Evolutionary conservation across 495 filamentous ascomycete species (phyloP).

Genomic region (Aspergillus sparsus): DNA sequence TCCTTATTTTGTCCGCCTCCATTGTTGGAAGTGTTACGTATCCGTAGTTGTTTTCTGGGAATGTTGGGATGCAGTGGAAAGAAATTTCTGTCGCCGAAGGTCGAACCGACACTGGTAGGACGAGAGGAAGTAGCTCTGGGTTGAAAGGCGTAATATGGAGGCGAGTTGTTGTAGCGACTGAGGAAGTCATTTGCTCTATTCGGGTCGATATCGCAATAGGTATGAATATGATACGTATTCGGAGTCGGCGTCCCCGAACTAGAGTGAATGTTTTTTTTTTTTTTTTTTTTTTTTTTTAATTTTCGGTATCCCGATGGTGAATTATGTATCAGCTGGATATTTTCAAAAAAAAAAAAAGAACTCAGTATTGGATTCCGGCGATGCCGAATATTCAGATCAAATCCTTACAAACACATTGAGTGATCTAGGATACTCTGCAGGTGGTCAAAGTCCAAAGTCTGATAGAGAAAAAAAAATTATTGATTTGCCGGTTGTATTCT

Average conservation of each 20-base stretch:
- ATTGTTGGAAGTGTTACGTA: constrained; percentile 77
- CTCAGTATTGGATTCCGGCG: too few relatives aligned
- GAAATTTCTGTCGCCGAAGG: constrained; percentile 74
- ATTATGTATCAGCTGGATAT: too few relatives aligned
- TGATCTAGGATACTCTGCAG: too few relatives aligned
- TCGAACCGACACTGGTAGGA: constrained; percentile 68
- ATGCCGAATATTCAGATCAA: too few relatives aligned
- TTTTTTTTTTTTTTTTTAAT: background rate
- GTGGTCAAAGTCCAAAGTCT: too few relatives aligned
- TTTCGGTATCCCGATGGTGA: too few relatives aligned
- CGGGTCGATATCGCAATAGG: background rate
- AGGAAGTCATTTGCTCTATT: constrained; percentile 30
- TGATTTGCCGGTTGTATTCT: constrained; percentile 10
- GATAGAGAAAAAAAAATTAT: background rate
- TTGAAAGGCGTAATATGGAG: constrained; percentile 88
- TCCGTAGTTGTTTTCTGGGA: constrained; percentile 87
- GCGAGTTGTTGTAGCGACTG: constrained; percentile 48
- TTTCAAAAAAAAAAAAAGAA: too few relatives aligned
- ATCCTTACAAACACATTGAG: too few relatives aligned
- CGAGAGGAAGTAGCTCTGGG: constrained; percentile 63
- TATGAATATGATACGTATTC: background rate
- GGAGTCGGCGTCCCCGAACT: background rate
- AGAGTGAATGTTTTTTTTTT: background rate
- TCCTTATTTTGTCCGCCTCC: constrained; percentile 85
- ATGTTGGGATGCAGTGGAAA: constrained; percentile 79